Percentiles rank a stretch among this genome's conserved stretches.
Evolutionary conservation across 1,139 yeast species (phyloP).

Genomic region (Kodamaea derodonti): DNA sequence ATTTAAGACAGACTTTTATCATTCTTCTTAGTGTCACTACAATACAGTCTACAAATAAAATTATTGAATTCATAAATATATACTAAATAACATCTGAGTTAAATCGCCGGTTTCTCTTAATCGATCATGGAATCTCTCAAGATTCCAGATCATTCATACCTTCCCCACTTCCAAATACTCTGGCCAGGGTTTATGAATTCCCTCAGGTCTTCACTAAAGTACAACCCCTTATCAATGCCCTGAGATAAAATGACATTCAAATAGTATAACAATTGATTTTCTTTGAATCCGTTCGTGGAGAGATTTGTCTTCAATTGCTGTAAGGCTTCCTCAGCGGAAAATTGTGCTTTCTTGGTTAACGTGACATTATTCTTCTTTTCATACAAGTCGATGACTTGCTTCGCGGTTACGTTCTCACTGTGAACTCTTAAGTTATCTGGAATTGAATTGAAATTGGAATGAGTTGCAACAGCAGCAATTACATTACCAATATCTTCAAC

Average conservation of each 20-base stretch:
- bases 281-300: slow-evolving; percentile 27
- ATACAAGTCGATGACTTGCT: slow-evolving; percentile 37
- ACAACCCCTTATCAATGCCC: slow-evolving; percentile 33
- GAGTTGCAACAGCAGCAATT: slow-evolving; percentile 31
- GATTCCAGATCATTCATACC: too few relatives aligned
- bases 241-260: slow-evolving; percentile 27
- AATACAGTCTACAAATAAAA: too few relatives aligned
- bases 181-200: slow-evolving; percentile 56
- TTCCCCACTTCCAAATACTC: slow-evolving; percentile 50
- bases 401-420: slow-evolving; percentile 37
- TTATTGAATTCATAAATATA: too few relatives aligned
- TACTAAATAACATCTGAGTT: too few relatives aligned
- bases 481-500: slow-evolving; percentile 46
- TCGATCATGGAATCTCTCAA: too few relatives aligned
- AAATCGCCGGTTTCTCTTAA: too few relatives aligned
- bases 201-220: slow-evolving; percentile 30
- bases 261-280: slow-evolving; percentile 22
- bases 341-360: slow-evolving; percentile 23
- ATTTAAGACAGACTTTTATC: too few relatives aligned
- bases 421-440: slow-evolving; percentile 46
- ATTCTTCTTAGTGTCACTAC: too few relatives aligned
- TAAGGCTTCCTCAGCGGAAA: slow-evolving; percentile 28
- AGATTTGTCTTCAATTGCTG: slow-evolving; percentile 29
- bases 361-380: slow-evolving; percentile 38
- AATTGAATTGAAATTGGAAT: slow-evolving; percentile 36